Base-by-base conservation (phyloP, 2,329 filamentous ascomycete genomes). In the Amylocarpus encephaloides region DNA sequence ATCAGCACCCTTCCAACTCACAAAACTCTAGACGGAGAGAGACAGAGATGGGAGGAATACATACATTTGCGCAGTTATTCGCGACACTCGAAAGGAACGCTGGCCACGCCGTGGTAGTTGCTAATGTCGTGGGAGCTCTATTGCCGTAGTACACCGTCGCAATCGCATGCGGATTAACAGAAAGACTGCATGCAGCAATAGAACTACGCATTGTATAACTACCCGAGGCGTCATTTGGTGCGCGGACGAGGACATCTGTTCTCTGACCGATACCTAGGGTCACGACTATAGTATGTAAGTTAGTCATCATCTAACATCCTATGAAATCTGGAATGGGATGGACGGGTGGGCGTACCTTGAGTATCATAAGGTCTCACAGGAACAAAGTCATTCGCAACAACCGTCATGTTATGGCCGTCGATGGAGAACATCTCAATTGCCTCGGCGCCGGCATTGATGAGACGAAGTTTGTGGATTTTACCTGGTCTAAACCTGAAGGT, bases 381-480 rank as follows among this genome's bases (percentile, higher is more conserved):
- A 0, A 83, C 77, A 11, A 72, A 62, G 41, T 83, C 72, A 62
- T 86, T 88, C 67, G 83, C 83, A 41, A 88, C 71, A 4, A 75
- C 78, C 0, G 82, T 83, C 2, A 79, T 60, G 13, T 75, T 80
- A 46, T 74, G 60, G 1, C 73, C 74, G 45, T 79, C 72, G 18
- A 67, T 68, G 1, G 72, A 62, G 3, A 71, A 61, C 3, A 75
- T 73, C 67, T 77, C 78, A 5, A 60, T 54, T 1, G 64, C 67
- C 26, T 56, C 54, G 6, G 80, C 64, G 58, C 54, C 73, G 18
- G 62, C 66, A 55, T 76, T 76, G 47, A 77, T 64, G 3, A 78
- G 58, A 1, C 74, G 63, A 32, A 78, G 53, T 18, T 70, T 69
- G 50, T 76, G 73, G 2, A 66, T 68, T 12, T 65, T 68, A 12